These are phyloP conservation scores for Botrytis medusae DNA, from an alignment of 2,329 filamentous ascomycete species.

Conservation along the genomic window DNA sequence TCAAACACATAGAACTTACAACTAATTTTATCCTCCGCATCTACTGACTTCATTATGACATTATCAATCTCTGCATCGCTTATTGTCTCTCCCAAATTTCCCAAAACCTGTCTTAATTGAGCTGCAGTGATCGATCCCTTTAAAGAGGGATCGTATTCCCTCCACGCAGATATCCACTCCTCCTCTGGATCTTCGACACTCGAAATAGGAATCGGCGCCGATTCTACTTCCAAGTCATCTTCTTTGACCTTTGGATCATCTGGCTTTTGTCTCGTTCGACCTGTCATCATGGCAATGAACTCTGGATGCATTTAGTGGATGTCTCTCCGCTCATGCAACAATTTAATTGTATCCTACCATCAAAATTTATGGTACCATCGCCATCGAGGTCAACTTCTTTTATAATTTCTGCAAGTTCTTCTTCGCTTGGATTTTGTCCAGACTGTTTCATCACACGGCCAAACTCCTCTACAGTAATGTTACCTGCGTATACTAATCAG, in stretches of 20 bases:
- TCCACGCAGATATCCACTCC: slow-evolving; percentile 42
- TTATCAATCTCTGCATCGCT: slow-evolving; percentile 40
- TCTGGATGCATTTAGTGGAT: slow-evolving; percentile 34
- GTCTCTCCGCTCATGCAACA: background rate
- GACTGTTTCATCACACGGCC: slow-evolving; percentile 23
- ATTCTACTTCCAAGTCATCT: background rate
- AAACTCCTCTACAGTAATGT: slow-evolving; percentile 23
- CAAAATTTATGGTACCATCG: slow-evolving; percentile 65
- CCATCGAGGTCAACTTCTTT: slow-evolving; percentile 66
- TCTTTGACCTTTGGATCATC: background rate
- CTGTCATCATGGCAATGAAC: slow-evolving; percentile 47
- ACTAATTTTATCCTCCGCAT: slow-evolving; percentile 42
- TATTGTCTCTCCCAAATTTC: slow-evolving; percentile 40
- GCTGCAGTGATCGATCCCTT: slow-evolving; percentile 40
- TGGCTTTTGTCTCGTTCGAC: slow-evolving; percentile 36
- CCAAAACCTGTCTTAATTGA: slow-evolving; percentile 42
- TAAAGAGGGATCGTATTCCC: slow-evolving; percentile 40
- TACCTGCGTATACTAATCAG: background rate
- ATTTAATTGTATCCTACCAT: slow-evolving; percentile 43
- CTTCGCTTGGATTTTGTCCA: slow-evolving; percentile 13
- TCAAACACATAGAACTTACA: slow-evolving; percentile 33
- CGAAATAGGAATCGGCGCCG: background rate
- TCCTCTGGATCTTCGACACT: slow-evolving; percentile 31
- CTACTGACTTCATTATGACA: slow-evolving; percentile 40
- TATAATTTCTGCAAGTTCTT: slow-evolving; percentile 64